These are phyloP conservation scores for Camelina hispida DNA, from an alignment of 345 rosid genomes.

Conservation along the genomic window DNA sequence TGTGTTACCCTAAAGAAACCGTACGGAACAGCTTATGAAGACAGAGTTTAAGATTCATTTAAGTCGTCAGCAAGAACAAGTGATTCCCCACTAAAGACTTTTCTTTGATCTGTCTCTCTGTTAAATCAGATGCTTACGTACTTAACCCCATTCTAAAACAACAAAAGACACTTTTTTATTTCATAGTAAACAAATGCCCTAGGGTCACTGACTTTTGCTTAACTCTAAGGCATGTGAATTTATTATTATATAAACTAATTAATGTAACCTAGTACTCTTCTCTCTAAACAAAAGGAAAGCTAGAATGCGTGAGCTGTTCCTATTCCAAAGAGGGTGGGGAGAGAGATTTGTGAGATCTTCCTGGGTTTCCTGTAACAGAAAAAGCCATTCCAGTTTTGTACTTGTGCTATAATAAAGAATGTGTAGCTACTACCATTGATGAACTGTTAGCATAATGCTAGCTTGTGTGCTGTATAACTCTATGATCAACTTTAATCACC, in stretches of 20 bases:
- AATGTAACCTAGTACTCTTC: slow-evolving; percentile 37
- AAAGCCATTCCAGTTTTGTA: slow-evolving; percentile 33
- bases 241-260: slow-evolving; percentile 20
- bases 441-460: slow-evolving; percentile 40
- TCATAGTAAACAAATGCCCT: slow-evolving; percentile 42
- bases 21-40: slow-evolving; percentile 43
- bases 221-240: slow-evolving; percentile 39
- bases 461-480: slow-evolving; percentile 45
- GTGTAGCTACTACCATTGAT: slow-evolving; percentile 36
- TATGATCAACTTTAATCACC: slow-evolving; percentile 39
- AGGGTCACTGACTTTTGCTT: slow-evolving; percentile 48
- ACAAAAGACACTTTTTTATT: slow-evolving; percentile 37
- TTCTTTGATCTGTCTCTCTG: slow-evolving; percentile 42
- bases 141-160: slow-evolving; percentile 2
- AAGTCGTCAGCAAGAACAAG: slow-evolving; percentile 34
- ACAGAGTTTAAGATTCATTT: slow-evolving; percentile 38
- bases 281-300: slow-evolving; percentile 27
- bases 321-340: slow-evolving; percentile 43
- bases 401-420: slow-evolving; percentile 30
- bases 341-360: slow-evolving; percentile 43
- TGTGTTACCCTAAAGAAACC: slow-evolving; percentile 38
- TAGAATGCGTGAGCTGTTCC: slow-evolving; percentile 42
- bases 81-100: slow-evolving; percentile 48
- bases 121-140: slow-evolving; percentile 48
- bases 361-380: slow-evolving; percentile 43